Evolutionary conservation across 768 basidiomycete genomes (phyloP).

Genomic region (Candolleomyces aberdarensis): DNA sequence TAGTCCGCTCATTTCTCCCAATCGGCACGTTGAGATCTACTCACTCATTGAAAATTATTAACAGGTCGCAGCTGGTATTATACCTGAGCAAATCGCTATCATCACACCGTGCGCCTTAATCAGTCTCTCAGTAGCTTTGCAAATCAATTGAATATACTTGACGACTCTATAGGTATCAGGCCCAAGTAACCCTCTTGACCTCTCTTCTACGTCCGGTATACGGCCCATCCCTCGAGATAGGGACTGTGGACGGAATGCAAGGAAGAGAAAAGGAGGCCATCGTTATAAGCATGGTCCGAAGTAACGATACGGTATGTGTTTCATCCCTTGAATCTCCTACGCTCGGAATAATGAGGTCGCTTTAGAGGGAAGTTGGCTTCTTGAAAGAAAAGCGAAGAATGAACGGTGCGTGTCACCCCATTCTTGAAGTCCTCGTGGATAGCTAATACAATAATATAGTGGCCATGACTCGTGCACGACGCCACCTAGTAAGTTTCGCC

Average conservation of each 20-base stretch:
- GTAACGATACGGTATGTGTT: slow-evolving; percentile 72
- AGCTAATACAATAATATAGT: slow-evolving; percentile 39
- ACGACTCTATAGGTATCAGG: slow-evolving; percentile 67
- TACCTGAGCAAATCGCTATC: slow-evolving; percentile 74
- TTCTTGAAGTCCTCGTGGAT: not conserved
- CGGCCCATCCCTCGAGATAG: slow-evolving; percentile 77
- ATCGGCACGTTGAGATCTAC: not conserved
- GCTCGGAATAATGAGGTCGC: slow-evolving; percentile 4
- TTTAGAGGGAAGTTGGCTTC: slow-evolving; percentile 87
- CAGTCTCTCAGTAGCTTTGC: no score
- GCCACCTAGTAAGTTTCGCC: slow-evolving; percentile 69
- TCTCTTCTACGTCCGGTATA: slow-evolving; percentile 71
- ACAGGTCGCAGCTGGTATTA: slow-evolving; percentile 60
- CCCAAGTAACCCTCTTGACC: slow-evolving; percentile 85
- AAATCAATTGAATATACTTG: not conserved
- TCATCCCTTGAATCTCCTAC: not conserved
- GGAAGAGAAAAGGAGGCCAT: slow-evolving; percentile 95
- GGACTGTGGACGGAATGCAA: slow-evolving; percentile 96
- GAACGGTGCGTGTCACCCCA: slow-evolving; percentile 55
- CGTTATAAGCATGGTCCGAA: slow-evolving; percentile 88
- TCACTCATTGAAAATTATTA: not conserved
- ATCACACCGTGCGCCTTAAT: slow-evolving; percentile 68
- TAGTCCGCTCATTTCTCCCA: slow-evolving; percentile 47
- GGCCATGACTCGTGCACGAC: slow-evolving; percentile 88
- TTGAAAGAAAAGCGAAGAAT: slow-evolving; percentile 88